Evolutionary conservation across 352 stramenopile species (phyloP).

Genomic region (Globisporangium orthogonon): DNA sequence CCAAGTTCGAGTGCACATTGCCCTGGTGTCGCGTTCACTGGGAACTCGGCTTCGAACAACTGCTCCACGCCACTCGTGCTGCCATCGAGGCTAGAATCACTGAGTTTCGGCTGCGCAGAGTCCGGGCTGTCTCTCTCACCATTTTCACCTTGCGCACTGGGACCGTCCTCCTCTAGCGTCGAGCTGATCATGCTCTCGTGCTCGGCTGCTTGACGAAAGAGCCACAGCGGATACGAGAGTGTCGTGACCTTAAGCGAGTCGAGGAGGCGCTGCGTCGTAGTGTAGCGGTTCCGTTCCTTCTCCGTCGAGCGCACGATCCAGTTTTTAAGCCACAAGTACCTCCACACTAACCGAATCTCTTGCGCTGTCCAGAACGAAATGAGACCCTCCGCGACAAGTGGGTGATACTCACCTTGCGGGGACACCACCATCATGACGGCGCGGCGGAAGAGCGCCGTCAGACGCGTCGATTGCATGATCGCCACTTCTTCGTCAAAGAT

Average conservation of each 20-base stretch:
- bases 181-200: conserved; percentile 65
- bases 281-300: conserved; percentile 48
- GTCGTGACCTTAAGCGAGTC: conserved; percentile 68
- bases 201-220: conserved; percentile 73
- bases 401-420: conserved; percentile 64
- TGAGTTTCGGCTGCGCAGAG: neutral
- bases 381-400: conserved; percentile 72
- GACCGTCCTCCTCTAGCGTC: conserved; percentile 47
- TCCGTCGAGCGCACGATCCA: conserved; percentile 80
- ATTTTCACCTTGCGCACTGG: neutral
- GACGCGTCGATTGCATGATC: conserved; percentile 41
- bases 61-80: conserved; percentile 21
- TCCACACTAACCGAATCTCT: conserved; percentile 76
- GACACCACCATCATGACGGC: conserved; percentile 80
- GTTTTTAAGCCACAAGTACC: conserved; percentile 80
- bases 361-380: conserved; percentile 72
- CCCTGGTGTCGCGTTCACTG: conserved; percentile 55
- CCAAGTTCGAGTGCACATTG: conserved; percentile 61
- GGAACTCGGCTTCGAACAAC: conserved; percentile 63
- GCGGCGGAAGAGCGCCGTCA: conserved; percentile 71
- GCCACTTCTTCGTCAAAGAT: conserved; percentile 62
- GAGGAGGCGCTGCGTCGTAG: conserved; percentile 51
- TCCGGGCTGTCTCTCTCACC: neutral
- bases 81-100: neutral
- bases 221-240: conserved; percentile 51